These are phyloP conservation scores for Pyrrhoderma noxium DNA, from an alignment of 1,284 basidiomycete species.

Conservation along the genomic window DNA sequence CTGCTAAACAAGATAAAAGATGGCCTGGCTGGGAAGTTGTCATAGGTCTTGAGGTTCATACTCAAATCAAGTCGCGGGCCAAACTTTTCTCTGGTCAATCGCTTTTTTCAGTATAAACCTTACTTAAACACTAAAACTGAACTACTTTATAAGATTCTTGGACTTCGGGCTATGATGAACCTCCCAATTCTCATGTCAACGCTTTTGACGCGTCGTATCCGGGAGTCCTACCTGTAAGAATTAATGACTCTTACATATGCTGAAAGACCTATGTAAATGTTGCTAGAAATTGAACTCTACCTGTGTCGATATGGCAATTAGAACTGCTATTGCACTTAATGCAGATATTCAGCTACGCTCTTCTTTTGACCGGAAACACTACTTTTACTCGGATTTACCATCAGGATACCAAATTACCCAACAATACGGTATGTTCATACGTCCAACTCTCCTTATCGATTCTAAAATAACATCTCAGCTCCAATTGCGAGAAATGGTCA, in stretches of 20 bases:
- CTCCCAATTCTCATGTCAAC: conserved; percentile 74
- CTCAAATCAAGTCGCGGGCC: conserved; percentile 79
- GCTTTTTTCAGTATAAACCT: conserved; percentile 1
- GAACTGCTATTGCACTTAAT: conserved; percentile 78
- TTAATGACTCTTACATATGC: conserved; percentile 6
- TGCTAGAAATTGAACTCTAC: conserved; percentile 66
- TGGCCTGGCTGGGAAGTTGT: conserved; percentile 78
- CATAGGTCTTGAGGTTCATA: conserved; percentile 94
- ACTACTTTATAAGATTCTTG: conserved; percentile 33
- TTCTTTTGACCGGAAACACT: conserved; percentile 94
- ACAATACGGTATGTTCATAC: conserved; percentile 66
- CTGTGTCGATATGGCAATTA: conserved; percentile 76
- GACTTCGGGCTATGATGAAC: conserved; percentile 44
- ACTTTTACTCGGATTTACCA: conserved; percentile 95
- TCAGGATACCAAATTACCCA: conserved; percentile 97
- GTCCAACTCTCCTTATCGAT: not conserved
- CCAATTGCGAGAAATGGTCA: conserved; percentile 74
- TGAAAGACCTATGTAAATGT: conserved; percentile 3
- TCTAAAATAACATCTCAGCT: conserved; percentile 34
- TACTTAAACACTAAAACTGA: conserved; percentile 3
- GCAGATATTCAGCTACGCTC: conserved; percentile 69
- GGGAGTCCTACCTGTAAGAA: conserved; percentile 80
- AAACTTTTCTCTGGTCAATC: conserved; percentile 87
- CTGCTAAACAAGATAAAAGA: conserved; percentile 25
- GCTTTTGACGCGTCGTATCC: conserved; percentile 88